phyloP scores from a whole-genome alignment of 257 asterid genomes.

The Solanum corneliomulleri region DNA sequence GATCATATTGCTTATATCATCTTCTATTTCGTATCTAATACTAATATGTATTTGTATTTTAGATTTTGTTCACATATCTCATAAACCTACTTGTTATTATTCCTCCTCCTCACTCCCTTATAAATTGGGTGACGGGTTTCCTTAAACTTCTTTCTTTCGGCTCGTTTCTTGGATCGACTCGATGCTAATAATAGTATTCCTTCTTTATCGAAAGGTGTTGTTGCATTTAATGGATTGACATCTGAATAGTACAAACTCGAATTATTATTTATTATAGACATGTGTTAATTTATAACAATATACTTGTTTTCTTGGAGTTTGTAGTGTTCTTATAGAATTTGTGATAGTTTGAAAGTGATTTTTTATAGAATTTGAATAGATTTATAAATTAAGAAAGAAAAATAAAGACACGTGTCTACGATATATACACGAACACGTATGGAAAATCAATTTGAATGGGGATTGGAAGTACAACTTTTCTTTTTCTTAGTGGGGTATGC shows the following conservation, averaged over 20 bases:
- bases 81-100: too few relatives aligned
- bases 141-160: neutral
- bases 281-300: neutral
- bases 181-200: neutral
- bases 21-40: accelerated
- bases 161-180: constrained; percentile 2
- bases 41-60: too few relatives aligned
- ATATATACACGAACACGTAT: neutral
- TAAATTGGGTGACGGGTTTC: too few relatives aligned
- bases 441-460: neutral
- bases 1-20: too few relatives aligned
- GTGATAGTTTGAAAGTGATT: too few relatives aligned
- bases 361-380: neutral
- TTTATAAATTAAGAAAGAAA: neutral
- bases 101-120: too few relatives aligned
- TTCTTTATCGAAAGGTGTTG: neutral
- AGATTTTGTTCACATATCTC: too few relatives aligned
- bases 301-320: neutral
- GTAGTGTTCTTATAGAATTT: neutral
- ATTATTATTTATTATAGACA: neutral
- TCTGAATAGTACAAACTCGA: neutral
- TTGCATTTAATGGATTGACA: neutral
- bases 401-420: neutral
- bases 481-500: neutral
- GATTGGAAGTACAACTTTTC: neutral